phyloP scores from a whole-genome alignment of 768 basidiomycete genomes.

The Termitomyces sp. region DNA sequence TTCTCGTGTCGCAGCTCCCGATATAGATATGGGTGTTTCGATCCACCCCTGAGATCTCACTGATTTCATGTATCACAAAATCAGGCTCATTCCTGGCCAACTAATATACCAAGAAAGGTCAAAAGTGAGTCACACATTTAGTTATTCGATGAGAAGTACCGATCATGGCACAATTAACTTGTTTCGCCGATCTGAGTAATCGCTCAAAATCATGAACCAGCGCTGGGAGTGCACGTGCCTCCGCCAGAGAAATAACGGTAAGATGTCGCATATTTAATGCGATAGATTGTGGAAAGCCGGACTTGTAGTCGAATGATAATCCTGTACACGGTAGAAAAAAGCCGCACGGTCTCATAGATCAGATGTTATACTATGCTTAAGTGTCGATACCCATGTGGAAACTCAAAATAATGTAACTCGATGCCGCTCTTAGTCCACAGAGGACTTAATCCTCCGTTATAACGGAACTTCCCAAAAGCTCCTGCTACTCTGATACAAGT shows the following conservation, averaged over 20 bases:
- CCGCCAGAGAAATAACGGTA: not conserved
- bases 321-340: no score
- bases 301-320: not conserved
- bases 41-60: not conserved
- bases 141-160: no score
- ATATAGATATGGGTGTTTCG: not conserved
- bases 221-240: not conserved
- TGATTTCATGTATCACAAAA: not conserved
- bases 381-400: no score
- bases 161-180: not conserved
- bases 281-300: not conserved
- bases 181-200: not conserved
- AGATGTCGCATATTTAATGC: not conserved
- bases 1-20: no score
- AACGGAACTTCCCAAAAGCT: no score
- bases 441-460: no score
- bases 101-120: not conserved
- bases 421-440: no score
- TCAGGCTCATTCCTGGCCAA: not conserved
- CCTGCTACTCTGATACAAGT: not conserved
- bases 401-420: no score
- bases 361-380: no score
- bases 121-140: not conserved
- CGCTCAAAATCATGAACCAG: not conserved
- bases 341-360: not conserved